These are phyloP conservation scores for Peziza echinospora DNA, from an alignment of 495 filamentous ascomycete species.

Conservation along the genomic window DNA sequence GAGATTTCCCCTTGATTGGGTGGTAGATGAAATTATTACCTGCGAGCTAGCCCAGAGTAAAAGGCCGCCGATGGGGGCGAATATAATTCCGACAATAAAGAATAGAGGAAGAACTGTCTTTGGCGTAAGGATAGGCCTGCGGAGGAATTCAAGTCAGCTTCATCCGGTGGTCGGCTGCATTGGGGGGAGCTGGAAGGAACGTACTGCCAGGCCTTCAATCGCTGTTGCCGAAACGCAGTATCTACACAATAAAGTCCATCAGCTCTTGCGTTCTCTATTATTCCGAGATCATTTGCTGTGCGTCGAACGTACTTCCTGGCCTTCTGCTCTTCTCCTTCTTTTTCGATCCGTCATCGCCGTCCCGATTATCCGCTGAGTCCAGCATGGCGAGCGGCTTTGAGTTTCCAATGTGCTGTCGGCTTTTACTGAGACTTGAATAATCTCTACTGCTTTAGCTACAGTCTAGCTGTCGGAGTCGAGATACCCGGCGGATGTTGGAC, in stretches of 20 bases:
- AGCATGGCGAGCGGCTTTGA: neutral
- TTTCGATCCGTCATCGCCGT: constrained; percentile 26
- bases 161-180: neutral
- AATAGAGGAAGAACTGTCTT: constrained; percentile 83
- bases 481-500: no score
- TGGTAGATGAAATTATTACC: no score
- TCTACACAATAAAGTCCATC: no score
- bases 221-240: constrained; percentile 80
- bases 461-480: no score
- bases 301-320: constrained; percentile 47
- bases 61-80: constrained; percentile 69
- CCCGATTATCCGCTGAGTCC: constrained; percentile 31
- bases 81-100: constrained; percentile 65
- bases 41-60: constrained; percentile 61
- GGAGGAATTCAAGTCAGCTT: no score
- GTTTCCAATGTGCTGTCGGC: no score
- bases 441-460: no score
- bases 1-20: no score
- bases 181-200: constrained; percentile 12
- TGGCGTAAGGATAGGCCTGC: constrained; percentile 71
- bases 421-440: no score
- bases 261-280: no score
- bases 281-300: no score
- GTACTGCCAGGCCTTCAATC: constrained; percentile 87
- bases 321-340: constrained; percentile 72